Evolutionary conservation across 352 stramenopile genomes (phyloP).

Genomic region (Phytophthora agathidicida): DNA sequence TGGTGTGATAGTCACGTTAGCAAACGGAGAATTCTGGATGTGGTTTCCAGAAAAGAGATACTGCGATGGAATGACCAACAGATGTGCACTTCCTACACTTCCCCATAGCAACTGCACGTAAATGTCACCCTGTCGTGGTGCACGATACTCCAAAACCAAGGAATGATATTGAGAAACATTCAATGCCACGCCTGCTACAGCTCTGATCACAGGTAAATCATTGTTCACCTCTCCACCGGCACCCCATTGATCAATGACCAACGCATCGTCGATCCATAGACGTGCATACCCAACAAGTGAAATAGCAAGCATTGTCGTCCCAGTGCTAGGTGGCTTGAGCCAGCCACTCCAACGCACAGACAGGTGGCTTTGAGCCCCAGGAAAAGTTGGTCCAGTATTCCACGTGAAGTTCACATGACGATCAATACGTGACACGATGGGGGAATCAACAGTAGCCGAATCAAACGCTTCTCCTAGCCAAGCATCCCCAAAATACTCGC

Average conservation of each 20-base stretch:
- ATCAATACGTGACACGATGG: slow-evolving; percentile 58
- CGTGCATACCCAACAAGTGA: slow-evolving; percentile 57
- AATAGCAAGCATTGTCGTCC: slow-evolving; percentile 51
- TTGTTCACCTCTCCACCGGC: slow-evolving; percentile 31
- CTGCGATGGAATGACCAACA: slow-evolving; percentile 54
- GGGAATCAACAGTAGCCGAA: not conserved
- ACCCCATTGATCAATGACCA: slow-evolving; percentile 74
- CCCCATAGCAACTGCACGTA: slow-evolving; percentile 62
- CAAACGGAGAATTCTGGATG: slow-evolving; percentile 59
- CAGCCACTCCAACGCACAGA: slow-evolving; percentile 72
- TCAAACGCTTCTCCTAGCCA: slow-evolving; percentile 49
- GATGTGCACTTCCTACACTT: slow-evolving; percentile 17
- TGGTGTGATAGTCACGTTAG: slow-evolving; percentile 44
- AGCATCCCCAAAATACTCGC: slow-evolving; percentile 71
- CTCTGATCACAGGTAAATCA: slow-evolving; percentile 19
- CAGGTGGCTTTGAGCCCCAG: slow-evolving; percentile 56
- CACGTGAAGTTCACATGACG: slow-evolving; percentile 79
- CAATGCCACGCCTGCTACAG: slow-evolving; percentile 32
- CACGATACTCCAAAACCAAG: slow-evolving; percentile 69
- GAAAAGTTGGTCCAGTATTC: slow-evolving; percentile 51
- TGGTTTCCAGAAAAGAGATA: slow-evolving; percentile 56
- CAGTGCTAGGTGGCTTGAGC: slow-evolving; percentile 53
- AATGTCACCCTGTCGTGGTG: slow-evolving; percentile 41
- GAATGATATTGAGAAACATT: slow-evolving; percentile 47
- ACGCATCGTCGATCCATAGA: slow-evolving; percentile 64